Evolutionary conservation across 208 protist genomes (phyloP).

Genomic region (Wallacemonas sp.): DNA sequence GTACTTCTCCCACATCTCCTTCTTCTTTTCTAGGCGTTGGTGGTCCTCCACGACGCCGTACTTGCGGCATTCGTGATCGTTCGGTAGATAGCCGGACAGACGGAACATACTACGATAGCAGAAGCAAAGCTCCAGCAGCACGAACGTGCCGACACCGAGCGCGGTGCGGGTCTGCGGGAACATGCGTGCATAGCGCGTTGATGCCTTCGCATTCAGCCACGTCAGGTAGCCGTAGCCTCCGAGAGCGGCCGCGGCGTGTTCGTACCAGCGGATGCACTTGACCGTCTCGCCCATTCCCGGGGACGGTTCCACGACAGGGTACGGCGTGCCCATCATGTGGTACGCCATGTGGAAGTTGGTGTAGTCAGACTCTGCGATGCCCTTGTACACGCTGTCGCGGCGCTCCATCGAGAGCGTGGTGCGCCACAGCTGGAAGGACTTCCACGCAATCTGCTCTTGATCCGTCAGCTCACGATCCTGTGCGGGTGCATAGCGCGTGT

Average conservation of each 20-base stretch:
- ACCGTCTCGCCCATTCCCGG: constrained; percentile 48
- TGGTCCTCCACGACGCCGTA: constrained; percentile 84
- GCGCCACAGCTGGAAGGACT: constrained; percentile 87
- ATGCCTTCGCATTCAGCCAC: constrained; percentile 77
- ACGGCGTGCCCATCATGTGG: constrained; percentile 84
- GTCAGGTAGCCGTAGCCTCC: constrained; percentile 40
- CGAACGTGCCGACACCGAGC: constrained; percentile 50
- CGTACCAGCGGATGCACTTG: constrained; percentile 71
- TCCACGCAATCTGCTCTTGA: constrained; percentile 86
- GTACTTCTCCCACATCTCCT: constrained; percentile 82
- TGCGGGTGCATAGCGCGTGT: constrained; percentile 62
- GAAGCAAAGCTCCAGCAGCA: constrained; percentile 68
- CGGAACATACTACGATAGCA: constrained; percentile 81
- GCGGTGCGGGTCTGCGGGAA: constrained; percentile 30
- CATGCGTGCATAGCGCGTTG: constrained; percentile 40
- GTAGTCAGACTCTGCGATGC: constrained; percentile 76
- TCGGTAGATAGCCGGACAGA: constrained; percentile 75
- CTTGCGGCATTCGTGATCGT: constrained; percentile 87
- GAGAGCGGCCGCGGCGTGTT: constrained; percentile 41
- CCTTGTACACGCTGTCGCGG: constrained; percentile 74
- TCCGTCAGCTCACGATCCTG: constrained; percentile 77
- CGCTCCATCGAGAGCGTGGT: constrained; percentile 72
- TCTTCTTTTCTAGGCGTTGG: constrained; percentile 75
- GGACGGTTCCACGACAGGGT: constrained; percentile 61
- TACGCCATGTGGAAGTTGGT: constrained; percentile 79